phyloP scores from a whole-genome alignment of 176 grass and related monocot species.

The Ensete glaucum region DNA sequence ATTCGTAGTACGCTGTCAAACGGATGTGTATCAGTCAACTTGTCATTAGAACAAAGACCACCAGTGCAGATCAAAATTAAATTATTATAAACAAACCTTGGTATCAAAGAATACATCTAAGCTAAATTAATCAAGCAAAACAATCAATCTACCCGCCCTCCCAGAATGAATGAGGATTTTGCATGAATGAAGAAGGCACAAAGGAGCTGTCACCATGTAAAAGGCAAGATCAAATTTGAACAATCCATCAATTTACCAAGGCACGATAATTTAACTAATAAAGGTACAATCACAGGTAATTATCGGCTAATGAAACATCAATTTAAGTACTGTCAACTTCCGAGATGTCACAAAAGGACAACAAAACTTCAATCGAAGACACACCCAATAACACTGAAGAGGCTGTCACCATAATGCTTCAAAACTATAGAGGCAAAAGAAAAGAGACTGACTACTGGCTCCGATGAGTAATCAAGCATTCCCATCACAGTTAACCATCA shows the following conservation, averaged over 20 bases:
- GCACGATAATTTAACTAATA: background rate
- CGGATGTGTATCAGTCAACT: background rate
- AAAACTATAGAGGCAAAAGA: background rate
- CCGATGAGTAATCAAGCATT: background rate
- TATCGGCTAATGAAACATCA: background rate
- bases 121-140: background rate
- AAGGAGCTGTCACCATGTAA: background rate
- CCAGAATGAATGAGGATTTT: background rate
- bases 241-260: background rate
- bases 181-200: background rate
- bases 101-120: background rate
- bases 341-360: background rate
- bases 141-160: background rate
- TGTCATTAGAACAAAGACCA: background rate
- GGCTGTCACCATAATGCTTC: no score
- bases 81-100: no score
- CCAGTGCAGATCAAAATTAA: background rate
- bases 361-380: background rate
- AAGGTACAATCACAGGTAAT: background rate
- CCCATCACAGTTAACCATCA: background rate
- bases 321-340: background rate
- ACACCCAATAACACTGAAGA: background rate
- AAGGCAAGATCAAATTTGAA: background rate
- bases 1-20: background rate
- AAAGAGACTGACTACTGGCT: background rate